Evolutionary conservation across 1,284 basidiomycete genomes (phyloP).

Genomic region (Sanghuangporus sanghuang): DNA sequence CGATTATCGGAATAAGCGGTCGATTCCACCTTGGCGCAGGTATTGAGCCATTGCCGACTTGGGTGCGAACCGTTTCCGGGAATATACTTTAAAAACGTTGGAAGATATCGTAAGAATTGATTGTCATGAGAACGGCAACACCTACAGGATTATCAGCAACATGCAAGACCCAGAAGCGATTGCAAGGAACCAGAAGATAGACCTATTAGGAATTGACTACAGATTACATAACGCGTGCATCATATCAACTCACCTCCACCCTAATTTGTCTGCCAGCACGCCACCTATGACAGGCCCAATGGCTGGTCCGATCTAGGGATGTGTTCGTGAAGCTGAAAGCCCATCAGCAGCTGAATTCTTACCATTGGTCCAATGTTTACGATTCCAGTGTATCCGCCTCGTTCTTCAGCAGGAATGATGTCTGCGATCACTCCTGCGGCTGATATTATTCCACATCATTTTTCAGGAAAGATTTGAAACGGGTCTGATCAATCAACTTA

Average conservation of each 20-base stretch:
- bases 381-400: constrained; percentile 36
- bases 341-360: constrained; percentile 7
- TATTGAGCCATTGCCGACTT: constrained; percentile 57
- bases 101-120: not conserved
- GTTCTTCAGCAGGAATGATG: constrained; percentile 32
- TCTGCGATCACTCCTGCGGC: constrained; percentile 38
- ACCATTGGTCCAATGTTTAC: constrained; percentile 36
- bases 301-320: constrained; percentile 31
- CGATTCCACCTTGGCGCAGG: constrained; percentile 40
- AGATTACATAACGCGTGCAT: not conserved
- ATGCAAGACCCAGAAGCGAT: constrained; percentile 54
- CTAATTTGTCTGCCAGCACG: constrained; percentile 47
- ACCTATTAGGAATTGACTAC: constrained; percentile 31
- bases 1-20: constrained; percentile 53
- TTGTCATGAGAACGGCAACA: constrained; percentile 11
- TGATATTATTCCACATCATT: constrained; percentile 8
- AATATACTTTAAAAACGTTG: constrained; percentile 29
- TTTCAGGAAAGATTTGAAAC: not conserved
- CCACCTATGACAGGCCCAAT: constrained; percentile 52
- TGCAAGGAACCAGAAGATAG: constrained; percentile 78
- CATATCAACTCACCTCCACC: constrained; percentile 53
- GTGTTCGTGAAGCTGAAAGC: not conserved
- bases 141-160: constrained; percentile 50
- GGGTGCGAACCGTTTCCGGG: constrained; percentile 47
- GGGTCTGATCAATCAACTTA: constrained; percentile 19